Evolutionary conservation across 306 rosid genomes (phyloP).

Genomic region (Cucurbita argyrosperma): DNA sequence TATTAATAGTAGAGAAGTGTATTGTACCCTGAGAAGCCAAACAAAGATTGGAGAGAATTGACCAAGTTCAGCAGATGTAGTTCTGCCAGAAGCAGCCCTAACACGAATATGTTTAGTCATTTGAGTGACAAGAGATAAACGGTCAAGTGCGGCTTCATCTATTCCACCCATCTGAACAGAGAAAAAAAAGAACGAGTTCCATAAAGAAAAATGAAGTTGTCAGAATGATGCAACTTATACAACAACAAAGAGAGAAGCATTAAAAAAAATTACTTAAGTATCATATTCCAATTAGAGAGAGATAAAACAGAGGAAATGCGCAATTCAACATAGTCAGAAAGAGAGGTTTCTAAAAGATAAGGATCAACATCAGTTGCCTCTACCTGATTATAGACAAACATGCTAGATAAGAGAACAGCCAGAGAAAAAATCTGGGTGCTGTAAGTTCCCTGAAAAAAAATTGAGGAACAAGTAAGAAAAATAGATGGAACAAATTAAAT

Average conservation of each 20-base stretch:
- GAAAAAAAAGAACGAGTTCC: slow-evolving; percentile 5
- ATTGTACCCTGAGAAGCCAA: slow-evolving; percentile 82
- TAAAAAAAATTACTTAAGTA: background rate
- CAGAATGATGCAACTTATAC: background rate
- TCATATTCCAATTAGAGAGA: background rate
- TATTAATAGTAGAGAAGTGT: background rate
- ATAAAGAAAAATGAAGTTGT: background rate
- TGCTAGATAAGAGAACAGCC: slow-evolving; percentile 88
- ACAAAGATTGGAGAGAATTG: slow-evolving; percentile 88
- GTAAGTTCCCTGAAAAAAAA: slow-evolving; percentile 59
- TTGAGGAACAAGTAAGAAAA: background rate
- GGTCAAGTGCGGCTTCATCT: slow-evolving; percentile 87
- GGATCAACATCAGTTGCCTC: slow-evolving; percentile 13
- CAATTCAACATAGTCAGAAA: background rate
- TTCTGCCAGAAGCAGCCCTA: slow-evolving; percentile 71
- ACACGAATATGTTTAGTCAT: slow-evolving; percentile 90
- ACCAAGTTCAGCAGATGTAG: slow-evolving; percentile 65
- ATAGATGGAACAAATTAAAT: background rate
- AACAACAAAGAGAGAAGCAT: background rate
- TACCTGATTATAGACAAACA: slow-evolving; percentile 94
- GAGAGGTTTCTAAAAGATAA: background rate
- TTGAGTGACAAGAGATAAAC: slow-evolving; percentile 89
- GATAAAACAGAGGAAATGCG: slow-evolving; percentile 1
- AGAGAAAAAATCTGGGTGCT: slow-evolving; percentile 91
- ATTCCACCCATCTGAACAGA: slow-evolving; percentile 75